phyloP scores from a whole-genome alignment of 2,329 filamentous ascomycete genomes.

The Calonectria pauciramosa region DNA sequence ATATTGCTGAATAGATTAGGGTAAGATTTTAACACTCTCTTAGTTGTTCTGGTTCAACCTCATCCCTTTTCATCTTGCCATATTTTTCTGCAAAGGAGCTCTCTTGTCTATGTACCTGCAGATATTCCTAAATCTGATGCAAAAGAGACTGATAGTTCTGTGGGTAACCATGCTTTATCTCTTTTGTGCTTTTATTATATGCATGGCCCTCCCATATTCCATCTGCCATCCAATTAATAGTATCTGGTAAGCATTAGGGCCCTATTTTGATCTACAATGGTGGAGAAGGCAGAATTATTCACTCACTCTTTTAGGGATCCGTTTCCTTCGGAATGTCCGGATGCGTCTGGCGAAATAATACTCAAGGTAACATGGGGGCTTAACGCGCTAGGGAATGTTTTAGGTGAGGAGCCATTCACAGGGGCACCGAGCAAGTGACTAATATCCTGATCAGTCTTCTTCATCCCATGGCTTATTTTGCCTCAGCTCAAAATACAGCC shows the following conservation, averaged over 20 bases:
- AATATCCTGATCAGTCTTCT: background rate
- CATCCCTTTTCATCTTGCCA: background rate
- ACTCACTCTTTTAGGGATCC: background rate
- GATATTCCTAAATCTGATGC: background rate
- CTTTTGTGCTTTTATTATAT: background rate
- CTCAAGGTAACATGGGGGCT: background rate
- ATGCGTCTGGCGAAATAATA: background rate
- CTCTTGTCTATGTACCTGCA: background rate
- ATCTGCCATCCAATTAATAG: background rate
- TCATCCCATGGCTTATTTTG: background rate
- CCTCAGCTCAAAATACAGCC: background rate
- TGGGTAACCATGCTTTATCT: background rate
- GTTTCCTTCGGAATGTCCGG: background rate
- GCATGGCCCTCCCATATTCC: background rate
- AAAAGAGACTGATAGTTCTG: background rate
- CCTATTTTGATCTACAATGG: too few relatives aligned
- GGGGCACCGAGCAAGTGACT: background rate
- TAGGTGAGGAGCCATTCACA: background rate
- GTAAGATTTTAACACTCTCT: background rate
- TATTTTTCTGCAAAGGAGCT: background rate
- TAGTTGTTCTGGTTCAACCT: background rate
- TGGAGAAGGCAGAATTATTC: too few relatives aligned
- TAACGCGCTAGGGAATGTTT: background rate
- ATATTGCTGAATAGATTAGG: too few relatives aligned
- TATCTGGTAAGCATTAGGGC: background rate